Conservation (phyloP, 345 rosid genomes). For the Aquilaria sinensis region DNA sequence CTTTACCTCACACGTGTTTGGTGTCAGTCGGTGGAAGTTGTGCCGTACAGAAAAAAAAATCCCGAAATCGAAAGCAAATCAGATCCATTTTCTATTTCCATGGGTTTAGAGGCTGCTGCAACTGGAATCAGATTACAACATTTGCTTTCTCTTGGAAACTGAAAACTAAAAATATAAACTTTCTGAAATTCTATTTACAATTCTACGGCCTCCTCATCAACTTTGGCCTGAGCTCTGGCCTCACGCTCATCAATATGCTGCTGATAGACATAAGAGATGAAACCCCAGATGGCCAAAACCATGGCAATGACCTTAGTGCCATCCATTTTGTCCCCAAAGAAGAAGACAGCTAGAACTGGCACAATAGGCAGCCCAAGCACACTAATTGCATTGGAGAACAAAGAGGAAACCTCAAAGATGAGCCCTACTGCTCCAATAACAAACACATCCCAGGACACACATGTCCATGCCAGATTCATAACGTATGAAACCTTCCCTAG, state of each 20-base stretch:
- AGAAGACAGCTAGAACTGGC: slow-evolving; percentile 45
- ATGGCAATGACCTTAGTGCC: slow-evolving; percentile 44
- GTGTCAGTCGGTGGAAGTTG: no score
- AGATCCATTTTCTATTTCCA: no score
- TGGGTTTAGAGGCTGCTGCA: no score
- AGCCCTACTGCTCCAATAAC: slow-evolving; percentile 37
- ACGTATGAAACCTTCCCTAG: slow-evolving; percentile 43
- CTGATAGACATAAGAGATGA: slow-evolving; percentile 48
- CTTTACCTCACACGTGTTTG: no score
- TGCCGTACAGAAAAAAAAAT: no score
- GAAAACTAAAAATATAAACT: no score
- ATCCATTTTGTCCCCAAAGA: slow-evolving; percentile 47
- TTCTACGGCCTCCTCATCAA: no score
- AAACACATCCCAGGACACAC: slow-evolving; percentile 43
- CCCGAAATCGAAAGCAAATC: no score
- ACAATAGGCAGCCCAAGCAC: slow-evolving; percentile 49
- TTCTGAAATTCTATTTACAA: no score
- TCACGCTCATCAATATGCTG: slow-evolving; percentile 39
- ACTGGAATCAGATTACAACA: no score
- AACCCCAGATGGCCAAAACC: slow-evolving; percentile 56
- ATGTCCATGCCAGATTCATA: slow-evolving; percentile 34
- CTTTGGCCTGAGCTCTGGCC: no score
- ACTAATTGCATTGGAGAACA: slow-evolving; percentile 42
- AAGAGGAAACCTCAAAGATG: slow-evolving; percentile 55
- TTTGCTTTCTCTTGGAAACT: no score